phyloP scores from a whole-genome alignment of 768 basidiomycete genomes.

The Hygrocybe punicea region DNA sequence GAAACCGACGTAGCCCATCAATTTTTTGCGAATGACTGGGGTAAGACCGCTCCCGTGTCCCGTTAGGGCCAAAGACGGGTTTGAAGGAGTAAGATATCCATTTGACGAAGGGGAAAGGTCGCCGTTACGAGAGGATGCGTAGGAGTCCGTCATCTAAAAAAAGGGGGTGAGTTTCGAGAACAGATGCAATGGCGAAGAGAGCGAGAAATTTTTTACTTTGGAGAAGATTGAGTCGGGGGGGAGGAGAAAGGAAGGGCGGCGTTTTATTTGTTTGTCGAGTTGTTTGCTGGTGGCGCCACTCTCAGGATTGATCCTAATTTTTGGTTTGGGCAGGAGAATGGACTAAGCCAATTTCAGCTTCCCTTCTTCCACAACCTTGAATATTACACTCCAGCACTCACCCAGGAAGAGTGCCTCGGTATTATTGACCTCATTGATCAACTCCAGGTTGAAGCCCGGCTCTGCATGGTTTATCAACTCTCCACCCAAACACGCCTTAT shows the following conservation, averaged over 20 bases:
- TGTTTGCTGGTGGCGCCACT: slow-evolving; percentile 25
- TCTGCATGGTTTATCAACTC: too few relatives aligned
- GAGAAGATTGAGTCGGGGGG: slow-evolving; percentile 47
- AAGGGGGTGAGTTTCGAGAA: slow-evolving; percentile 20
- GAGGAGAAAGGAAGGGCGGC: slow-evolving; percentile 47
- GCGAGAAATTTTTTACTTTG: slow-evolving; percentile 38
- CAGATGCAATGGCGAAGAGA: slow-evolving; percentile 28
- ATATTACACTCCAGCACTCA: slow-evolving; percentile 15
- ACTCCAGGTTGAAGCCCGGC: too few relatives aligned
- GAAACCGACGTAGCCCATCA: slow-evolving; percentile 94
- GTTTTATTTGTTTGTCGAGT: slow-evolving; percentile 47
- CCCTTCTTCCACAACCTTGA: background rate
- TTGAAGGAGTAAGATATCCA: slow-evolving; percentile 60
- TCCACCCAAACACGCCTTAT: too few relatives aligned
- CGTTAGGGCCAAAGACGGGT: slow-evolving; percentile 50
- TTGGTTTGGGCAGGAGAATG: slow-evolving; percentile 51
- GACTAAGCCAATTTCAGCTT: slow-evolving; percentile 24
- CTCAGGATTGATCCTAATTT: slow-evolving; percentile 21
- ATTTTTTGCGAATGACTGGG: slow-evolving; percentile 76
- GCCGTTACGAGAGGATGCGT: slow-evolving; percentile 63
- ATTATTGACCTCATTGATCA: too few relatives aligned
- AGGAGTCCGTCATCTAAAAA: slow-evolving; percentile 71
- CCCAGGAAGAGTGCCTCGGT: slow-evolving; percentile 24
- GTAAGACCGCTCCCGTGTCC: slow-evolving; percentile 37
- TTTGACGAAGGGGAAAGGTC: slow-evolving; percentile 52